These are phyloP conservation scores for Moesziomyces sp. DNA, from an alignment of 1,284 basidiomycete species.

Conservation along the genomic window DNA sequence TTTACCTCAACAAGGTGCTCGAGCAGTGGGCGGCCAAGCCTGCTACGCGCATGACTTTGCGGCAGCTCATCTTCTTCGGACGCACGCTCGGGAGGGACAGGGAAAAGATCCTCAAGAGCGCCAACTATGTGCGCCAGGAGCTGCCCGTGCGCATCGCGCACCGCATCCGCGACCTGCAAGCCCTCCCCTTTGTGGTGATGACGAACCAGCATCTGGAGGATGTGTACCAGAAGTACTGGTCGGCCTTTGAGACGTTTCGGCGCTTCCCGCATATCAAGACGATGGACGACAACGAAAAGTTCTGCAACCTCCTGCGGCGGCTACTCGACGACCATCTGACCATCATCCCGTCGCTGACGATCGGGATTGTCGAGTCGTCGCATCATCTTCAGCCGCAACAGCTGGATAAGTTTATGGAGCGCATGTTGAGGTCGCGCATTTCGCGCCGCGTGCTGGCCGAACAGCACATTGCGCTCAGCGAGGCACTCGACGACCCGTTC, in stretches of 20 bases:
- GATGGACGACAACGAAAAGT: constrained; percentile 79
- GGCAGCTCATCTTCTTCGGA: constrained; percentile 77
- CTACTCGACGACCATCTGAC: constrained; percentile 77
- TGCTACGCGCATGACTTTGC: constrained; percentile 78
- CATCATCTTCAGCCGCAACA: constrained; percentile 81
- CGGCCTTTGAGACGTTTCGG: constrained; percentile 73
- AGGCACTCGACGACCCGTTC: constrained; percentile 69
- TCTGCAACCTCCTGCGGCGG: constrained; percentile 77
- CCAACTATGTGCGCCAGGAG: constrained; percentile 88
- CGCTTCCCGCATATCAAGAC: constrained; percentile 79
- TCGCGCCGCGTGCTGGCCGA: constrained; percentile 87
- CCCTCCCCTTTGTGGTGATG: constrained; percentile 86
- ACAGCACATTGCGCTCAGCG: constrained; percentile 85
- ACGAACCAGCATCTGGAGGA: constrained; percentile 84
- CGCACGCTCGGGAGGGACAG: constrained; percentile 52
- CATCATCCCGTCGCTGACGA: constrained; percentile 52
- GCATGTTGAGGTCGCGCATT: constrained; percentile 90
- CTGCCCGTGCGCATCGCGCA: constrained; percentile 88
- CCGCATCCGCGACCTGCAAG: constrained; percentile 84
- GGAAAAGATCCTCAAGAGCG: constrained; percentile 71
- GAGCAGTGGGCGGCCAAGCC: constrained; percentile 82
- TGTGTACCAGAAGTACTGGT: constrained; percentile 77
- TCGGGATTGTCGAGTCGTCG: constrained; percentile 70
- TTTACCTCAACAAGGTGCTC: constrained; percentile 85
- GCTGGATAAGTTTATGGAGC: constrained; percentile 86